Evolutionary conservation across 495 filamentous ascomycete species (phyloP).

Genomic region (Penicillium robsamsonii): DNA sequence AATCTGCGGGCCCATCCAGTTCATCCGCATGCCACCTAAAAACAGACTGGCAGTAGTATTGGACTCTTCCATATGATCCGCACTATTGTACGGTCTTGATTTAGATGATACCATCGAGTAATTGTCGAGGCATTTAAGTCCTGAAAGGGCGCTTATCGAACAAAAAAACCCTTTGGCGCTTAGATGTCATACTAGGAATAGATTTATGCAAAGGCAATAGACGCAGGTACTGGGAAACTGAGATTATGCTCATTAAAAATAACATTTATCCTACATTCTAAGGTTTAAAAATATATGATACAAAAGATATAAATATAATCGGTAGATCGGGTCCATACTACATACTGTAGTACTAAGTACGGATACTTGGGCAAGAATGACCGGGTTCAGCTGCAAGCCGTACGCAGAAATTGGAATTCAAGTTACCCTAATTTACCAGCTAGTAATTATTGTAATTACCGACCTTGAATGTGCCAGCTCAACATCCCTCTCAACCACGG

Average conservation of each 20-base stretch:
- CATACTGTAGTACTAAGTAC: too few species aligned
- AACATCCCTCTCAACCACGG: conserved; percentile 12
- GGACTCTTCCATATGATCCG: conserved; percentile 49
- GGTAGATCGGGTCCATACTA: too few species aligned
- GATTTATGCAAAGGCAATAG: background rate
- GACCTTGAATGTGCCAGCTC: background rate
- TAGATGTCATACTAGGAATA: background rate
- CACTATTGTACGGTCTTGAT: conserved; percentile 3
- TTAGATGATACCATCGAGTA: conserved; percentile 8
- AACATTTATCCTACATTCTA: too few species aligned
- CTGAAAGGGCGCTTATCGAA: background rate
- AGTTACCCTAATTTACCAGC: background rate
- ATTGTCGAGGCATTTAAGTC: background rate
- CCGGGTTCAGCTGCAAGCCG: conserved; percentile 11
- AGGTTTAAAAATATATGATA: too few species aligned
- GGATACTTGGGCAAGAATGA: conserved; percentile 6
- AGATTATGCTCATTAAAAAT: too few species aligned
- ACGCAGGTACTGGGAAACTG: background rate
- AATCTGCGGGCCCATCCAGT: conserved; percentile 57
- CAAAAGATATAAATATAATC: too few species aligned
- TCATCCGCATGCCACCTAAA: conserved; percentile 60
- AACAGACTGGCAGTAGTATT: conserved; percentile 70
- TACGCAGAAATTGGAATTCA: background rate
- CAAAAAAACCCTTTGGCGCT: background rate
- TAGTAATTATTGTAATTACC: background rate